Percentiles rank a stretch among this genome's conserved stretches.
Evolutionary conservation across 306 rosid genomes (phyloP).

Genomic region (Echinosophora koreensis): DNA sequence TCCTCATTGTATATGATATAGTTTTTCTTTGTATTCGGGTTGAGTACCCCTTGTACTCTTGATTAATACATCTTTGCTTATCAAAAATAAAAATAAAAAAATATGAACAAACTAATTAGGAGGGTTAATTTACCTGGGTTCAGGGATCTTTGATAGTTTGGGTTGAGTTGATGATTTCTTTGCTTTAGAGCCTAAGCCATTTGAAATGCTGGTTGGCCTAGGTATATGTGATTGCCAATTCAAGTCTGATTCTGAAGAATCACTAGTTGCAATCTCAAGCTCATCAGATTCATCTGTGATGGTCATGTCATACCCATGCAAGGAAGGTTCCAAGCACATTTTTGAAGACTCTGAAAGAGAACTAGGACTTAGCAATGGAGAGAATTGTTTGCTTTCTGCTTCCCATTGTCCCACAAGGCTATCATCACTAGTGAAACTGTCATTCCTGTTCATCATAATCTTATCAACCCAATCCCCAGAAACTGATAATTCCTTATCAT

Average conservation of each 20-base stretch:
- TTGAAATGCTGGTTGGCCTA: slow-evolving; percentile 56
- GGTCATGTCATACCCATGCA: slow-evolving; percentile 52
- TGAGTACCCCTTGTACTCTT: too few species aligned
- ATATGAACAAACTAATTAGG: not conserved
- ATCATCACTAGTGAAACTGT: slow-evolving; percentile 61
- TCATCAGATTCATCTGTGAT: slow-evolving; percentile 78
- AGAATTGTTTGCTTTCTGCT: slow-evolving; percentile 54
- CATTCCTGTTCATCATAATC: slow-evolving; percentile 61
- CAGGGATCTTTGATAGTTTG: slow-evolving; percentile 58
- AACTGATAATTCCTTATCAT: slow-evolving; percentile 67
- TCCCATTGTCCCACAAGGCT: slow-evolving; percentile 73
- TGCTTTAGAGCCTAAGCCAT: slow-evolving; percentile 54
- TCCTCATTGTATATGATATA: too few species aligned
- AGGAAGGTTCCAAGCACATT: slow-evolving; percentile 47
- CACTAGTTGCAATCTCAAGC: slow-evolving; percentile 76
- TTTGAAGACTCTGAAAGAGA: slow-evolving; percentile 57
- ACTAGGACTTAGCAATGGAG: slow-evolving; percentile 58
- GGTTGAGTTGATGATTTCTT: slow-evolving; percentile 54
- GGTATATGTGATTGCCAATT: slow-evolving; percentile 64
- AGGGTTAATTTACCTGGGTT: slow-evolving; percentile 58
- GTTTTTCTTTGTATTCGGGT: too few species aligned
- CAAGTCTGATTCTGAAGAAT: slow-evolving; percentile 84
- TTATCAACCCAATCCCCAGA: slow-evolving; percentile 74
- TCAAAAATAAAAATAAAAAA: too few species aligned
- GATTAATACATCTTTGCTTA: too few species aligned